Percentiles rank a stretch among this genome's conserved stretches.
Evolutionary conservation across 331 rosid species (phyloP).

Genomic region (Acacia concinna): DNA sequence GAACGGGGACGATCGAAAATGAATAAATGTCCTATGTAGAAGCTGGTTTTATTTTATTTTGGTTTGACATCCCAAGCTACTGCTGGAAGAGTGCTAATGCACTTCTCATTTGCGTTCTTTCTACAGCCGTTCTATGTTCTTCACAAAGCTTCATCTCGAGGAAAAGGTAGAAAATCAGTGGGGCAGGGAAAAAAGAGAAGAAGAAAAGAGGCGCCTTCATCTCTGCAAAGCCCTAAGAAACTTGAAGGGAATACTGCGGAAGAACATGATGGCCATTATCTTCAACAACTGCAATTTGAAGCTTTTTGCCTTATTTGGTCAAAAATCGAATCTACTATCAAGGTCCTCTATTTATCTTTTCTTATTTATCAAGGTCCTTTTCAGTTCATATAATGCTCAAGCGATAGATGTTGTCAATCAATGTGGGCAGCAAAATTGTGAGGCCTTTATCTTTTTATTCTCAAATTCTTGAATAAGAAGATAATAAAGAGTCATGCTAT

Average conservation of each 20-base stretch:
- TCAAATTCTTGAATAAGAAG: conserved; percentile 12
- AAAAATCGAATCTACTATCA: conserved; percentile 66
- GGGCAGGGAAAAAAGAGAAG: conserved; percentile 44
- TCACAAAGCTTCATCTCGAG: conserved; percentile 57
- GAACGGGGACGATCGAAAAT: conserved; percentile 1
- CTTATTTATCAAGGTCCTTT: neutral
- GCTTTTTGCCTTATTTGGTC: conserved; percentile 68
- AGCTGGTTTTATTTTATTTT: neutral
- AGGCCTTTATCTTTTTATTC: conserved; percentile 15
- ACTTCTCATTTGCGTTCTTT: conserved; percentile 17
- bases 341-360: conserved; percentile 40
- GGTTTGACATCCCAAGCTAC: conserved; percentile 16
- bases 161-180: conserved; percentile 39
- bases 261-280: conserved; percentile 33
- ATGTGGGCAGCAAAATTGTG: neutral
- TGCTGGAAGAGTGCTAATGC: conserved; percentile 15
- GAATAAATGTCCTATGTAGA: conserved; percentile 1
- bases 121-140: conserved; percentile 72
- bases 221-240: conserved; percentile 36
- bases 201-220: conserved; percentile 54
- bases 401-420: neutral
- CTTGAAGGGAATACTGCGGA: conserved; percentile 33
- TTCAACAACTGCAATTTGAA: conserved; percentile 45
- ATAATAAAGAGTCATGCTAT: neutral
- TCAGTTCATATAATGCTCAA: neutral